phyloP scores from a whole-genome alignment of 2,329 filamentous ascomycete species.

The Colletotrichum sp. region DNA sequence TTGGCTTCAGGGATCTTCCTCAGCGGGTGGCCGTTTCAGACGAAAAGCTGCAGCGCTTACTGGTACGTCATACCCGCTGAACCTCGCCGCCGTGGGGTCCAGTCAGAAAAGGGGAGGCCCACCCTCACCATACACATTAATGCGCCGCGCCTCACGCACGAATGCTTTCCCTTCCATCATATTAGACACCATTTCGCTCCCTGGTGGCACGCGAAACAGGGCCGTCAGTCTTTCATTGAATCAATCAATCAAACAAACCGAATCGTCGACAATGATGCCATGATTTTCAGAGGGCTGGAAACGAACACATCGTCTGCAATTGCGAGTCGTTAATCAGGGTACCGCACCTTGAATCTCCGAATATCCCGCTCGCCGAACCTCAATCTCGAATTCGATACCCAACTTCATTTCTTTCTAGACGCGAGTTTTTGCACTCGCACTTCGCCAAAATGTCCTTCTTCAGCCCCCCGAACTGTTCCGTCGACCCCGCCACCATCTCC shows the following conservation, averaged over 20 bases:
- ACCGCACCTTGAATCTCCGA: not conserved
- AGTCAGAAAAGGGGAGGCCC: not conserved
- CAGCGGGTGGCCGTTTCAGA: slow-evolving; percentile 15
- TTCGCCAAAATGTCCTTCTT: not conserved
- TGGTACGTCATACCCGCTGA: slow-evolving; percentile 9
- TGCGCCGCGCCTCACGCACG: not conserved
- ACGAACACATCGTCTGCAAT: not conserved
- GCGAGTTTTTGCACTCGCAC: not conserved
- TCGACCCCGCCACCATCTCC: slow-evolving; percentile 39
- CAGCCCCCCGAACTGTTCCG: not conserved
- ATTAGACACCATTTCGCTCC: not conserved
- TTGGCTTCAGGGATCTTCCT: slow-evolving; percentile 7
- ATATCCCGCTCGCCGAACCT: not conserved
- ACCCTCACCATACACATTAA: not conserved
- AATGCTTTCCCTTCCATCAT: not conserved
- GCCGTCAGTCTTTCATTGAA: not conserved
- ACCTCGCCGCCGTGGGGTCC: not conserved
- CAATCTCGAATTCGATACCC: not conserved
- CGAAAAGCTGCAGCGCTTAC: slow-evolving; percentile 14
- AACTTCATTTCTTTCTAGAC: not conserved
- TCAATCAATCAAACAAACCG: not conserved
- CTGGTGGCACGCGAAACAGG: not conserved
- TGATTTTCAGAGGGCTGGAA: not conserved
- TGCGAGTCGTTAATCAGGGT: not conserved
- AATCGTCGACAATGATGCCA: not conserved